Evolutionary conservation across 1,139 yeast genomes (phyloP).

Genomic region (Waltiozyma sp.): DNA sequence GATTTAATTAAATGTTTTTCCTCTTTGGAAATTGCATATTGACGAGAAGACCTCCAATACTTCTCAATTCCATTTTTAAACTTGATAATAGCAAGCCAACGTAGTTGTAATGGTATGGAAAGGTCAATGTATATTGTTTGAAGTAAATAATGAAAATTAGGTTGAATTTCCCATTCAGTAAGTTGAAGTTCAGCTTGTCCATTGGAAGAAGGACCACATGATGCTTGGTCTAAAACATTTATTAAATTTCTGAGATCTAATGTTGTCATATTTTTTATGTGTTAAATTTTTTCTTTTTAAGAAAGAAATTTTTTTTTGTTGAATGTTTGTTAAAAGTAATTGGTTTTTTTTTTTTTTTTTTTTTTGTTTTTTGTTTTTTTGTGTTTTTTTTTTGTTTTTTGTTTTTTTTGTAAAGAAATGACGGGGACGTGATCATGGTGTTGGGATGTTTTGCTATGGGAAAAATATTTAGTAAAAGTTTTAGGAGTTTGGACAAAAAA

Average conservation of each 20-base stretch:
- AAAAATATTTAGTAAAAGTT: too few relatives aligned
- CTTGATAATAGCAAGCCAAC: slow-evolving; percentile 84
- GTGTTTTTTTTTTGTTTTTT: too few relatives aligned
- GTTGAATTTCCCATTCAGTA: slow-evolving; percentile 51
- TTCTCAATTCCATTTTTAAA: slow-evolving; percentile 80
- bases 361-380: too few relatives aligned
- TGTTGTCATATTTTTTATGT: neutral
- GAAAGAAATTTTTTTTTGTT: too few relatives aligned
- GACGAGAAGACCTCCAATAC: slow-evolving; percentile 68
- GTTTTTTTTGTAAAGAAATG: too few relatives aligned
- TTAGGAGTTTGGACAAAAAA: too few relatives aligned
- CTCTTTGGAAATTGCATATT: slow-evolving; percentile 43
- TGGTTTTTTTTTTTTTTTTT: too few relatives aligned
- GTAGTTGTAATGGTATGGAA: slow-evolving; percentile 45
- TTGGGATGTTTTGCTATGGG: too few relatives aligned
- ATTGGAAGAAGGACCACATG: slow-evolving; percentile 33
- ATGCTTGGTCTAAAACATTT: slow-evolving; percentile 34
- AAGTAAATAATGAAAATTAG: slow-evolving; percentile 48
- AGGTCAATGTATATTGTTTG: slow-evolving; percentile 56
- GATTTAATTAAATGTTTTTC: slow-evolving; percentile 58
- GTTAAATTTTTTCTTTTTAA: neutral
- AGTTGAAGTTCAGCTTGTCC: slow-evolving; percentile 65
- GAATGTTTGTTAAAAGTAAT: neutral
- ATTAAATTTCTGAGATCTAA: slow-evolving; percentile 17
- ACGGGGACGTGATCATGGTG: too few relatives aligned